A percentile compares a stretch with the other conserved stretches of the same genome.
These are phyloP conservation scores for Erigeron canadensis DNA, from an alignment of 129 eudicot genomes.

Conservation along the genomic window DNA sequence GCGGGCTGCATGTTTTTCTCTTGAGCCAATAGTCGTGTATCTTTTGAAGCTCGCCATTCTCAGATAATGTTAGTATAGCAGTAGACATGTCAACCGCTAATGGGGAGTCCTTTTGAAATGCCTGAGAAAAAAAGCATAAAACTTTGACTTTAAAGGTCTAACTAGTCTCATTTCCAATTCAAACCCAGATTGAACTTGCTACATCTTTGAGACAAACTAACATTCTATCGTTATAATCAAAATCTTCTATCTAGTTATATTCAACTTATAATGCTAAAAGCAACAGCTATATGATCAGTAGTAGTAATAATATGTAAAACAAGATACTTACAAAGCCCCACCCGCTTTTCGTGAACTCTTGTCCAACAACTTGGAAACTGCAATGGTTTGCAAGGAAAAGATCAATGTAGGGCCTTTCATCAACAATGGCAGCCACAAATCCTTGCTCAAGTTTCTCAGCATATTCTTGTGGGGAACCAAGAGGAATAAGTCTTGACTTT, in stretches of 20 bases:
- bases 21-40: constrained; percentile 67
- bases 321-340: constrained; percentile 93
- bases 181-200: neutral
- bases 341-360: constrained; percentile 72
- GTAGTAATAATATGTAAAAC: neutral
- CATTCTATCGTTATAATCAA: neutral
- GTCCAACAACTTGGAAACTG: constrained; percentile 65
- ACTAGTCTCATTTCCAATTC: neutral
- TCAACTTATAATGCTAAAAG: neutral
- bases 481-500: constrained; percentile 66
- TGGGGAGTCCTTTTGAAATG: constrained; percentile 78
- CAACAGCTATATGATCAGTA: neutral
- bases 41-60: constrained; percentile 69
- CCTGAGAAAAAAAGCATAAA: constrained; percentile 35
- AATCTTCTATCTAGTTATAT: neutral
- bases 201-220: neutral
- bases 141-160: neutral
- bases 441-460: constrained; percentile 64
- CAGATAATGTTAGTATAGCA: constrained; percentile 68
- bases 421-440: constrained; percentile 78
- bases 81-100: constrained; percentile 88
- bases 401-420: constrained; percentile 79
- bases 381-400: constrained; percentile 69
- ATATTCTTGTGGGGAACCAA: constrained; percentile 79
- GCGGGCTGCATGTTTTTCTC: constrained; percentile 32